phyloP scores from a whole-genome alignment of 345 rosid species.

The Streptanthus diversifolius region DNA sequence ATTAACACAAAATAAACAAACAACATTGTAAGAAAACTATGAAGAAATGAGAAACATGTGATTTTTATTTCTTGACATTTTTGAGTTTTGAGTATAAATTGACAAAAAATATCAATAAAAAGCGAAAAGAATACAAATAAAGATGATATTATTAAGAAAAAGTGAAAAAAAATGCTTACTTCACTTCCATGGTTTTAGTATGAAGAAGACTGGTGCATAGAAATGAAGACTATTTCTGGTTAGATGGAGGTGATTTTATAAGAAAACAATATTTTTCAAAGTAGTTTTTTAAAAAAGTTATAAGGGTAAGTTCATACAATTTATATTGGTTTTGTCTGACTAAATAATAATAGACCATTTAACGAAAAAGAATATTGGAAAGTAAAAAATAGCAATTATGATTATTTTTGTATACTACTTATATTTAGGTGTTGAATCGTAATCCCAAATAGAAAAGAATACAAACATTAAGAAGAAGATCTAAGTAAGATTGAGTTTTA shows the following conservation, averaged over 20 bases:
- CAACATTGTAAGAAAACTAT: not conserved
- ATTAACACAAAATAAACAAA: not conserved
- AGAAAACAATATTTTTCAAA: not conserved
- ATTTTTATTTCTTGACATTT: not conserved
- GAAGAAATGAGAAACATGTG: not conserved
- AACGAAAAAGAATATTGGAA: not conserved
- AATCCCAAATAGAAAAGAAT: not conserved
- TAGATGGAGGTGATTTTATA: not conserved
- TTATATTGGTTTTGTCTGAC: not conserved
- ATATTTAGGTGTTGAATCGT: not conserved
- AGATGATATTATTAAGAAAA: not conserved
- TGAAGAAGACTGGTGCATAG: not conserved
- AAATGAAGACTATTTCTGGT: not conserved
- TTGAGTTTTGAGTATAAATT: not conserved
- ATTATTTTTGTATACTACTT: not conserved
- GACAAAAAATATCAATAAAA: not conserved
- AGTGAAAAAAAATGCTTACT: conserved; percentile 2
- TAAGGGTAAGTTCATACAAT: not conserved
- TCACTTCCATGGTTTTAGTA: conserved; percentile 7
- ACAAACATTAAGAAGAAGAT: not conserved
- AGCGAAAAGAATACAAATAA: not conserved
- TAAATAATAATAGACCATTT: not conserved
- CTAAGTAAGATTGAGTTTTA: not conserved
- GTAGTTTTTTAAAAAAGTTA: not conserved
- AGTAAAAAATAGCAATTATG: not conserved